A percentile compares a stretch with the other conserved stretches of the same genome.
phyloP scores from a whole-genome alignment of 1,284 basidiomycete species.

The Lignosus rhinocerotis region DNA sequence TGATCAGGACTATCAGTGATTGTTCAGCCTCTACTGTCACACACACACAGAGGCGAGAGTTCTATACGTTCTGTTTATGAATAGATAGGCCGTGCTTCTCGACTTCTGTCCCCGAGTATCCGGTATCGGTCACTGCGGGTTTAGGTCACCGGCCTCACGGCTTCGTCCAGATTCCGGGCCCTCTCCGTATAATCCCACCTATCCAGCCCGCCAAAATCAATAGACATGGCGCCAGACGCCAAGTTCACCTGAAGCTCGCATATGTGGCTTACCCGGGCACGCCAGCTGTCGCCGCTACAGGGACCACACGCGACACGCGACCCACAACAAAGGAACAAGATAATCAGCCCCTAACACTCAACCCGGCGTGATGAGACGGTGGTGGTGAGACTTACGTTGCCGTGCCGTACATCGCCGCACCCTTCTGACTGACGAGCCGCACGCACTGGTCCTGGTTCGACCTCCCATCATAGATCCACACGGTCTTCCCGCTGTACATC shows the following conservation, averaged over 20 bases:
- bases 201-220: slow-evolving; percentile 76
- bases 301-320: neutral
- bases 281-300: slow-evolving; percentile 75
- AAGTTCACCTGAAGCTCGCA: slow-evolving; percentile 73
- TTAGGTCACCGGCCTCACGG: slow-evolving; percentile 23
- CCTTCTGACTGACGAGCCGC: slow-evolving; percentile 54
- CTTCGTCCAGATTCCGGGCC: slow-evolving; percentile 59
- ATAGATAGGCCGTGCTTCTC: neutral
- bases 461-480: slow-evolving; percentile 74
- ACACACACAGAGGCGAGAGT: neutral
- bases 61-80: too few relatives aligned
- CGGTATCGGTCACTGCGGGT: neutral
- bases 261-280: slow-evolving; percentile 66
- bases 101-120: neutral
- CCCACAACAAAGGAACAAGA: neutral
- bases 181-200: slow-evolving; percentile 68
- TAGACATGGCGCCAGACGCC: slow-evolving; percentile 59
- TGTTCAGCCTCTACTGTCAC: neutral
- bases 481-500: slow-evolving; percentile 62
- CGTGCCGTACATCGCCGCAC: slow-evolving; percentile 67
- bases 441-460: slow-evolving; percentile 68
- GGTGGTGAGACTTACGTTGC: slow-evolving; percentile 57
- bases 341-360: neutral
- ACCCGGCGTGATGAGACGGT: neutral
- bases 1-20: slow-evolving; percentile 21